Evolutionary conservation across 257 asterid genomes (phyloP), one percentile per base, ranked within the genome.

Genomic region (Capsicum chinense): DNA sequence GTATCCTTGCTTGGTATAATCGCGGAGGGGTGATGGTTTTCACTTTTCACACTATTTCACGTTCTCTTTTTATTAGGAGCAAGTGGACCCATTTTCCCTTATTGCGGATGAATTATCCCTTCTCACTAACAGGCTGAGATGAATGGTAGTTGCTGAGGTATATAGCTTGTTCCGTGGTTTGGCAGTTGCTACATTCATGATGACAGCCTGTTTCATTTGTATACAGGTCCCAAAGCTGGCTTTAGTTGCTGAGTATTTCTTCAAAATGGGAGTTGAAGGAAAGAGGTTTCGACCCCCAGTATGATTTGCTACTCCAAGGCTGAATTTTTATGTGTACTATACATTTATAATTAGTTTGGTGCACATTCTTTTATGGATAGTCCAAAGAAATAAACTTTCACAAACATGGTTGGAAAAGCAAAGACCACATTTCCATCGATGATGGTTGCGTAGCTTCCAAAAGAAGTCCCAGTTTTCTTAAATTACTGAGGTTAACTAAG

Each of bases 71-170:
- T 88, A 86, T 47, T 91, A 97, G 99, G 99, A 97, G 87, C 93
- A 86, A 83, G 82, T 93, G 47, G 98, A 97, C 86, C 99, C 99
- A 26, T 97, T 95, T 89, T 93, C 98, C 71, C 96, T 97, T 86
- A 99, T 97, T 87, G 95, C 99, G 56, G 99, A 97, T 91, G 99
- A 97, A 84, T 85, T 97, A 79, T 93, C 93, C 16, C 81, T 93
- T 89, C 87, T 97, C 60, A 95, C 97, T 1, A 88, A 93, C 88
- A 95, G 97, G 83, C 87, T 97, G 69, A 94, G 99, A 90, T 89
- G 99, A 54, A 97, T 95, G 98, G 99, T 97, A 76, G 96, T 93
- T 81, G 94, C 98, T 0, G 97, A 97, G 99, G 99, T 97, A 92
- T 89, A 52, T 83, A 81, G 39, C 56, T 85, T 71, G 52, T 68